These are phyloP conservation scores for Vickermania ingenoplastis DNA, from an alignment of 208 protist genomes.

Conservation along the genomic window DNA sequence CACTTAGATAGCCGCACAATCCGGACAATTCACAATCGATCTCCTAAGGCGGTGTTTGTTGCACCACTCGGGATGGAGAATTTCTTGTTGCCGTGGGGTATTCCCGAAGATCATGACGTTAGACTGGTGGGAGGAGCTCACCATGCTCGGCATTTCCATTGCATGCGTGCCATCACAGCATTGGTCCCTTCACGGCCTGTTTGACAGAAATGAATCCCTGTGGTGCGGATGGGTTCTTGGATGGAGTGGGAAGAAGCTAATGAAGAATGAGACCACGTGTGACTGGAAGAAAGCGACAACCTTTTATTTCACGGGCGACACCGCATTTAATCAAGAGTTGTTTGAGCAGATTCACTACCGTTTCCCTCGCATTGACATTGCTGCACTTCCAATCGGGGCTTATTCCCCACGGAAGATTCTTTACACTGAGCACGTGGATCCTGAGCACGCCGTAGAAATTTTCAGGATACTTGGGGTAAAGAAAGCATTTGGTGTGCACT, in stretches of 20 bases:
- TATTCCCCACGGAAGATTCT: conserved; percentile 73
- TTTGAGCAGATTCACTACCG: conserved; percentile 38
- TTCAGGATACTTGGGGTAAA: conserved; percentile 44
- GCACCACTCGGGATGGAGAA: conserved; percentile 46
- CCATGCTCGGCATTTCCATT: conserved; percentile 28
- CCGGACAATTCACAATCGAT: conserved; percentile 17
- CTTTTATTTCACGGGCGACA: conserved; percentile 58
- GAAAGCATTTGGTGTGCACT: conserved; percentile 63
- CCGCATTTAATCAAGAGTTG: conserved; percentile 32
- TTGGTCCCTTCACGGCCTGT: conserved; percentile 25
- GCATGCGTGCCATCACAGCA: conserved; percentile 54
- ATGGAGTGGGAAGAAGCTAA: conserved; percentile 11
- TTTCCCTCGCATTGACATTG: conserved; percentile 46
- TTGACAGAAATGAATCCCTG: conserved; percentile 47
- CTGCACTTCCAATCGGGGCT: conserved; percentile 75
- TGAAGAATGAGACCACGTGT: neutral
- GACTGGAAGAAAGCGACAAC: conserved; percentile 25
- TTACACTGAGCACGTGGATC: conserved; percentile 43
- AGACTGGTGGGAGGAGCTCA: conserved; percentile 44
- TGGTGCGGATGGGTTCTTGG: conserved; percentile 68
- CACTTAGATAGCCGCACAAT: conserved; percentile 58
- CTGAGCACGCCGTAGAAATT: conserved; percentile 60
- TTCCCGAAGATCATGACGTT: conserved; percentile 22
- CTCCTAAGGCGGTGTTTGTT: conserved; percentile 31
- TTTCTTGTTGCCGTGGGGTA: conserved; percentile 28